phyloP scores from a whole-genome alignment of 208 protist species.

The Balamuthia mandrillaris region DNA sequence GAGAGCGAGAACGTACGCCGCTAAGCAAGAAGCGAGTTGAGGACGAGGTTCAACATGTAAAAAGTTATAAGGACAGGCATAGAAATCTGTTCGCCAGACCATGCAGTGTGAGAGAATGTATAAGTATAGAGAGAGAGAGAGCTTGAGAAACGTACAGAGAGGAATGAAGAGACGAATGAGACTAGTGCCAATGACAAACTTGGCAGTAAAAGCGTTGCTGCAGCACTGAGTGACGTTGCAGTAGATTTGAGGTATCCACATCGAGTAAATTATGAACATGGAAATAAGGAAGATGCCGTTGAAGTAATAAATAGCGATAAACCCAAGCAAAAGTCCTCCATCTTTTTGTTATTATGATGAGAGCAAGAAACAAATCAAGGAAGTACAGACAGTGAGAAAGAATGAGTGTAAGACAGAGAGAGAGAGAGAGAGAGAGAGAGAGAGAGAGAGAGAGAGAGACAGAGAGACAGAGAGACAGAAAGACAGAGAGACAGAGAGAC shows the following conservation, averaged over 20 bases:
- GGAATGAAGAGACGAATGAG: constrained; percentile 53
- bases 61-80: constrained; percentile 62
- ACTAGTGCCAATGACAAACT: constrained; percentile 60
- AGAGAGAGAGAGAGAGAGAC: neutral
- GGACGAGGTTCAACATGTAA: constrained; percentile 47
- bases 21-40: constrained; percentile 19
- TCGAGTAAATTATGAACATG: constrained; percentile 70
- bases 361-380: too few relatives aligned
- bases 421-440: neutral
- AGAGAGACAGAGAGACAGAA: neutral
- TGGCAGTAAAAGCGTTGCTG: constrained; percentile 35
- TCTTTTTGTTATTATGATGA: too few relatives aligned
- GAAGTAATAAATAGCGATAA: constrained; percentile 63
- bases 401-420: constrained; percentile 42
- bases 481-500: neutral
- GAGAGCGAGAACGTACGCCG: constrained; percentile 32
- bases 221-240: constrained; percentile 39
- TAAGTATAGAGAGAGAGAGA: neutral
- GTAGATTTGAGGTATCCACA: constrained; percentile 69
- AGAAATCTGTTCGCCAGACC: constrained; percentile 58
- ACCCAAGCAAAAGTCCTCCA: too few relatives aligned
- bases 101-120: neutral
- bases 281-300: constrained; percentile 51
- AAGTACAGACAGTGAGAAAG: constrained; percentile 50
- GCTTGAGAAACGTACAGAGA: constrained; percentile 43